Conservation (phyloP, 352 stramenopile species). For the Phytophthora aleatoria region DNA sequence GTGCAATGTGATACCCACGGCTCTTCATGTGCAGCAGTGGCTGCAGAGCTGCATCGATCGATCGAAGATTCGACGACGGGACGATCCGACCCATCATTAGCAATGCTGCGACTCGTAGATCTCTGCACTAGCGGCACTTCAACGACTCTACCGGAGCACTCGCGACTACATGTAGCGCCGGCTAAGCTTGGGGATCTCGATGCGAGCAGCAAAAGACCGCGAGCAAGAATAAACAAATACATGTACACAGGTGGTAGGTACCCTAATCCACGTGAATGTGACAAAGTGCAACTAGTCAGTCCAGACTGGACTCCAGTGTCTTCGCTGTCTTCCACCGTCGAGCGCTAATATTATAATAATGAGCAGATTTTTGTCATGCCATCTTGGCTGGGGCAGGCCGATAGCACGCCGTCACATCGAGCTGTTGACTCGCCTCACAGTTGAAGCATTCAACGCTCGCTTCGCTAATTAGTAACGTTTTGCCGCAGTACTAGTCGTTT, state of each 20-base stretch:
- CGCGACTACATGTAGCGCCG: neutral
- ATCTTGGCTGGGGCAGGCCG: neutral
- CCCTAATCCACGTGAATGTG: slow-evolving; percentile 9
- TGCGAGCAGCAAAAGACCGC: slow-evolving; percentile 14
- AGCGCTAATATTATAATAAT: too few species aligned
- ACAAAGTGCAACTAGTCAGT: slow-evolving; percentile 25
- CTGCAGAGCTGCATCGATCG: neutral
- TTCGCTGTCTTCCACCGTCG: too few species aligned
- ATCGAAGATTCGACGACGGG: slow-evolving; percentile 19
- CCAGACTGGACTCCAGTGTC: neutral
- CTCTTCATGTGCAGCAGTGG: slow-evolving; percentile 1
- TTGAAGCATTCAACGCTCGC: neutral
- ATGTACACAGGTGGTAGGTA: neutral
- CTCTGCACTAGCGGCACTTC: slow-evolving; percentile 1
- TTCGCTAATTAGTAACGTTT: slow-evolving; percentile 25
- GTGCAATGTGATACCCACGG: slow-evolving; percentile 1
- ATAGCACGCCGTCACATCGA: neutral
- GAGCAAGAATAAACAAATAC: neutral
- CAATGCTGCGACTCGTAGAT: neutral
- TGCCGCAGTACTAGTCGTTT: slow-evolving; percentile 9
- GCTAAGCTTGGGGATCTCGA: slow-evolving; percentile 3
- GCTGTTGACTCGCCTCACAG: neutral
- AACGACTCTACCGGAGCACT: slow-evolving; percentile 2
- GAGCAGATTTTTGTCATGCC: neutral
- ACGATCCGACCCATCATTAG: slow-evolving; percentile 14